These are phyloP conservation scores for Euphorbia pulcherrima DNA, from an alignment of 345 rosid genomes.

Conservation along the genomic window DNA sequence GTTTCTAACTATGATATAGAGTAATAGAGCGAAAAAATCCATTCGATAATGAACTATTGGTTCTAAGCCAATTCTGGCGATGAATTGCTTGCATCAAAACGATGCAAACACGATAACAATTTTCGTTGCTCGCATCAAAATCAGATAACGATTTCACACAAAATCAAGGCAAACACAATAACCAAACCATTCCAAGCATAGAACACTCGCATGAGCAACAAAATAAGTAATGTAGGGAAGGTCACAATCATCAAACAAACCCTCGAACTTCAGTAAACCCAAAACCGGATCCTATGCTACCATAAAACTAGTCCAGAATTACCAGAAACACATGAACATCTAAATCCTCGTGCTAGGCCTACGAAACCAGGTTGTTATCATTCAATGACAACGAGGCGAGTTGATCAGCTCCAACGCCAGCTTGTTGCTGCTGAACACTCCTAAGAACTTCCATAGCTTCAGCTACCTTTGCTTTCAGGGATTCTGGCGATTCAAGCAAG, in stretches of 20 bases:
- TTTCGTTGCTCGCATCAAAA: no score
- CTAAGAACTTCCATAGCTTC: slow-evolving; percentile 97
- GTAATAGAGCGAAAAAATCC: no score
- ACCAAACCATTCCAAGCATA: no score
- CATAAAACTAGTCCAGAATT: slow-evolving; percentile 9
- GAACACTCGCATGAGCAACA: slow-evolving; percentile 10
- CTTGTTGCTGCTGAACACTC: slow-evolving; percentile 63
- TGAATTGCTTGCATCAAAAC: no score
- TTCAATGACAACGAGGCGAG: slow-evolving; percentile 66
- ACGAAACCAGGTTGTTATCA: slow-evolving; percentile 58
- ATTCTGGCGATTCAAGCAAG: slow-evolving; percentile 90
- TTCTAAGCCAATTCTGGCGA: no score
- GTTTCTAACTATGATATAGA: no score
- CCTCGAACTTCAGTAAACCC: slow-evolving; percentile 1
- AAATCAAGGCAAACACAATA: no score
- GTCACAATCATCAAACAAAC: not conserved
- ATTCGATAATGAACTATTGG: no score
- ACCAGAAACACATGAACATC: slow-evolving; percentile 9
- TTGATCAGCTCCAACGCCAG: slow-evolving; percentile 62
- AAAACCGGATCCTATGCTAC: slow-evolving; percentile 12
- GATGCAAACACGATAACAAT: no score
- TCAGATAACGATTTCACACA: slow-evolving; percentile 11
- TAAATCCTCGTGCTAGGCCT: slow-evolving; percentile 13
- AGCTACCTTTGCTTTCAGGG: slow-evolving; percentile 78
- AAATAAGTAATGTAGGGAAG: not conserved